Conservation (phyloP, 192 early-diverging fungal genomes). For the Rhizoclosmatium globosum region DNA sequence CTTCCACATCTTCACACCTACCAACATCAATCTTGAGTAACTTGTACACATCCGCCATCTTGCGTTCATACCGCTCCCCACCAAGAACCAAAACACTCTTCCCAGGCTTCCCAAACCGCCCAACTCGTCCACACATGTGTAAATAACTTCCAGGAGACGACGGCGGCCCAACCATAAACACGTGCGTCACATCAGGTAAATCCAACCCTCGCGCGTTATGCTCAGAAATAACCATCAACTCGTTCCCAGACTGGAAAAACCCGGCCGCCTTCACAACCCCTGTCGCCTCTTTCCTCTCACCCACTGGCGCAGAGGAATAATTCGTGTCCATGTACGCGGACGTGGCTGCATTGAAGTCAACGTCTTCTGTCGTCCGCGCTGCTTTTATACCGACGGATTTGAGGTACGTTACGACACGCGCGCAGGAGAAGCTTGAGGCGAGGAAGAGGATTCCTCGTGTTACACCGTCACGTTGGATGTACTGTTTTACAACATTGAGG, state of each 20-base stretch:
- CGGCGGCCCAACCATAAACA: constrained; percentile 85
- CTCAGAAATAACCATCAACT: constrained; percentile 74
- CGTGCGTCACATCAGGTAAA: constrained; percentile 77
- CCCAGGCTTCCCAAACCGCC: constrained; percentile 74
- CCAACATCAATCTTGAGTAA: too few relatives aligned
- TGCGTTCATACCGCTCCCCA: constrained; percentile 31
- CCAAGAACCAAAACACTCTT: constrained; percentile 25
- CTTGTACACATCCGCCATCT: constrained; percentile 14
- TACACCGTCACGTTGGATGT: not conserved
- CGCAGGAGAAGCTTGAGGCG: constrained; percentile 44
- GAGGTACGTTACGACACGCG: constrained; percentile 37
- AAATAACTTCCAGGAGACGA: constrained; percentile 73
- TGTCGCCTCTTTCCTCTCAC: not conserved
- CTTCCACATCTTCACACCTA: too few relatives aligned
- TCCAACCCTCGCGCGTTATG: constrained; percentile 85
- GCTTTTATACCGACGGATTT: constrained; percentile 45
- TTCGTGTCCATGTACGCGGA: not conserved
- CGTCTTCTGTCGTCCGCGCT: constrained; percentile 36
- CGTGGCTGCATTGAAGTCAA: constrained; percentile 1
- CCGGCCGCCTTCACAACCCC: not conserved
- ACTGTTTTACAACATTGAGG: constrained; percentile 2
- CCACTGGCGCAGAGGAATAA: not conserved
- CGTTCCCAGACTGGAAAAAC: constrained; percentile 2
- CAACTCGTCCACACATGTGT: constrained; percentile 90
- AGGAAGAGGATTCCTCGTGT: constrained; percentile 45